Conservation (phyloP, 2,329 filamentous ascomycete species). For the Orbilia quercus region DNA sequence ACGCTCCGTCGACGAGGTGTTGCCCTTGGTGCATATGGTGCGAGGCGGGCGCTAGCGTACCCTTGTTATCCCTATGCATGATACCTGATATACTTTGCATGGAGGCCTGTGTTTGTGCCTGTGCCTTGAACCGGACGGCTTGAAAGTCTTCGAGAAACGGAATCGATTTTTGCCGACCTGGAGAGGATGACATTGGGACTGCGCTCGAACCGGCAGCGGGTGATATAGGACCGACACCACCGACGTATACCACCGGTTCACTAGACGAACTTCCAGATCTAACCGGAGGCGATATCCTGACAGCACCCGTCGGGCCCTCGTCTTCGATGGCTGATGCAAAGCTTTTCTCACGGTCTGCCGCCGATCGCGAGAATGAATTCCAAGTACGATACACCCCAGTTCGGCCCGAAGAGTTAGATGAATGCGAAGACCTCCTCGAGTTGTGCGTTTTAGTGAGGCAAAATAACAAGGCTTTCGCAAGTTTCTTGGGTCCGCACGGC, state of each 20-base stretch:
- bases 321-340: conserved; percentile 21
- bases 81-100: conserved; percentile 49
- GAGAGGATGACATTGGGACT: conserved; percentile 37
- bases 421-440: conserved; percentile 36
- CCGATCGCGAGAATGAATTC: conserved; percentile 25
- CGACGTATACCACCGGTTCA: conserved; percentile 42
- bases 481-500: conserved; percentile 63
- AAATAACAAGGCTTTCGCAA: conserved; percentile 62
- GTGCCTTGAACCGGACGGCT: conserved; percentile 21
- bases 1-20: conserved; percentile 25
- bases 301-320: conserved; percentile 31
- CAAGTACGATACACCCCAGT: conserved; percentile 31
- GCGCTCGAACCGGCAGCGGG: conserved; percentile 31
- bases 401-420: conserved; percentile 26
- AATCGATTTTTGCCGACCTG: conserved; percentile 34
- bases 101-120: conserved; percentile 28
- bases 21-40: conserved; percentile 18
- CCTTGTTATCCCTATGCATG: conserved; percentile 42
- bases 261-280: conserved; percentile 47
- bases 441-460: conserved; percentile 60
- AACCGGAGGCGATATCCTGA: conserved; percentile 41
- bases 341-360: conserved; percentile 26
- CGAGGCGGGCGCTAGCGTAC: neutral
- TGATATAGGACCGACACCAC: conserved; percentile 27
- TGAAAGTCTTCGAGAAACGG: conserved; percentile 41